A percentile compares a stretch with the other conserved stretches of the same genome.
These are phyloP conservation scores for Volvox africanus DNA, from an alignment of 139 green algal species.

Conservation along the genomic window DNA sequence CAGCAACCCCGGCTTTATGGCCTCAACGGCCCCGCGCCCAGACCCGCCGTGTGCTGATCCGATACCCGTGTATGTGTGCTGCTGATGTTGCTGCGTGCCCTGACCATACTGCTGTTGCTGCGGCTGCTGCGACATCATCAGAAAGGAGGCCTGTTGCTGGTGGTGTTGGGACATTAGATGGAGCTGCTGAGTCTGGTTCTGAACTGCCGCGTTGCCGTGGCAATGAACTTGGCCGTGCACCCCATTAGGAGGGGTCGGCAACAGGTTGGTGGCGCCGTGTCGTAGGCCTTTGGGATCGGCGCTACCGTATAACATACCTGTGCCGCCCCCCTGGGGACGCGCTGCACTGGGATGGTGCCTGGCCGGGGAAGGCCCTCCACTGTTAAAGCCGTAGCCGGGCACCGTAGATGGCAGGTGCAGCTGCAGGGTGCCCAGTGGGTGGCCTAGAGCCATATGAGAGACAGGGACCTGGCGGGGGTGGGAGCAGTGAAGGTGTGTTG, in stretches of 20 bases:
- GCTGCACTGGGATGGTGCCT: no score
- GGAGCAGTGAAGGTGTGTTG: no score
- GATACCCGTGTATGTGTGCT: not conserved
- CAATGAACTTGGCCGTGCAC: not conserved
- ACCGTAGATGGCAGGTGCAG: not conserved
- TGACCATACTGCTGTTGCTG: not conserved
- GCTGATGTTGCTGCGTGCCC: not conserved
- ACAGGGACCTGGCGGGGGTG: no score
- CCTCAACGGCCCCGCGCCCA: not conserved
- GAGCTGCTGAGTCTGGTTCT: conserved; percentile 31
- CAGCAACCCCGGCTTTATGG: not conserved
- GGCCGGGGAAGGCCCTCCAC: no score
- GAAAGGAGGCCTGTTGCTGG: not conserved
- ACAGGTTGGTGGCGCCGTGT: not conserved
- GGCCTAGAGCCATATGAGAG: not conserved
- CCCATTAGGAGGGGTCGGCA: not conserved
- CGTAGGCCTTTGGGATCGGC: no score
- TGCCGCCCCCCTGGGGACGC: no score
- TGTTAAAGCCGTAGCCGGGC: not conserved
- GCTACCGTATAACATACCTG: no score
- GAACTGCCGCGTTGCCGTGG: not conserved
- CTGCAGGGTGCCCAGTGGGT: not conserved
- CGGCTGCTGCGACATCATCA: not conserved
- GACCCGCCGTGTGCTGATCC: not conserved
- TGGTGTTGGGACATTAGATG: conserved; percentile 4